A percentile compares a stretch with the other conserved stretches of the same genome.
phyloP scores from a whole-genome alignment of 164 flowering plant genomes.

The Macadamia integrifolia region DNA sequence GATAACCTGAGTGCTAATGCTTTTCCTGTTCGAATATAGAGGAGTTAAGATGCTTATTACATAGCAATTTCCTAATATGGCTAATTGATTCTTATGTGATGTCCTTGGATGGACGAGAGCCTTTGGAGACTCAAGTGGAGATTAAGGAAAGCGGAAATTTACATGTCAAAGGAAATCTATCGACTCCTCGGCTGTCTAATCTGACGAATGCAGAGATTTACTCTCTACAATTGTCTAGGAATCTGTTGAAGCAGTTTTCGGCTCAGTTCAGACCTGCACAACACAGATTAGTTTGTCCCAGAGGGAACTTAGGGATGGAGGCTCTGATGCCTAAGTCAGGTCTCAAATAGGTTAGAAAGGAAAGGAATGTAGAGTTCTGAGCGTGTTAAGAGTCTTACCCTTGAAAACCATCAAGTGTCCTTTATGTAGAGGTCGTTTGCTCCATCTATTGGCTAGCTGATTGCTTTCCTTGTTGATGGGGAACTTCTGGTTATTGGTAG shows the following conservation, averaged over 20 bases:
- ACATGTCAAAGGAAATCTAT: constrained; percentile 7
- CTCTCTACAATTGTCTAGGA: constrained; percentile 15
- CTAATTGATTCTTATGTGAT: constrained; percentile 23
- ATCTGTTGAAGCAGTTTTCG: neutral
- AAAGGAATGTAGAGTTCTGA: too few species aligned
- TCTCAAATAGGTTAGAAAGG: too few species aligned
- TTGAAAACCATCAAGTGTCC: too few species aligned
- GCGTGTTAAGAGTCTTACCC: too few species aligned
- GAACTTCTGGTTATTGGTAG: too few species aligned
- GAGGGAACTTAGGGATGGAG: too few species aligned
- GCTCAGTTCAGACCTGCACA: too few species aligned
- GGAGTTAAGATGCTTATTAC: constrained; percentile 16
- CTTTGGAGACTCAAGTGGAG: constrained; percentile 15
- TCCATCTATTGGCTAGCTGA: too few species aligned
- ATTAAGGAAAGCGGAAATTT: constrained; percentile 16
- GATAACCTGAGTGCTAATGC: constrained; percentile 1
- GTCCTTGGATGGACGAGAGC: constrained; percentile 18
- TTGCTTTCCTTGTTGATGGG: too few species aligned
- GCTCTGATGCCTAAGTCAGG: too few species aligned
- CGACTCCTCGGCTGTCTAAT: constrained; percentile 9
- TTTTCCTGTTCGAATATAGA: constrained; percentile 22
- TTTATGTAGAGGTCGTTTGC: too few species aligned
- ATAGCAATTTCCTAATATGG: constrained; percentile 16
- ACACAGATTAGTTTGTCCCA: too few species aligned
- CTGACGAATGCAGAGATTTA: constrained; percentile 22